Evolutionary conservation across 495 filamentous ascomycete species (phyloP), one percentile per base, ranked within the genome.

Genomic region (Neurospora terricola): DNA sequence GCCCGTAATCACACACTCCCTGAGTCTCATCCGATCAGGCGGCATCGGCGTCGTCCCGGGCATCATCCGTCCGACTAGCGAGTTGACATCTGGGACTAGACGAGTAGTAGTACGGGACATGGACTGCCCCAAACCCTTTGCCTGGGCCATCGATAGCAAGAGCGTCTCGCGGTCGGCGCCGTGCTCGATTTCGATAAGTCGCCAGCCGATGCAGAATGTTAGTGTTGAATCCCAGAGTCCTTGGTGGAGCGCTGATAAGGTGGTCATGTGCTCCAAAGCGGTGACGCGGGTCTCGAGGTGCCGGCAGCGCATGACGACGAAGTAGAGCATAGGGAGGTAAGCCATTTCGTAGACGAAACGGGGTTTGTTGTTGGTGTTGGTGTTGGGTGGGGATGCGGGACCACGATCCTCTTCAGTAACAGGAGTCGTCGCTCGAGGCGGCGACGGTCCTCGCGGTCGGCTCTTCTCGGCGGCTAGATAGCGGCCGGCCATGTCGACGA

Each of bases 321-420:
- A 82, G 69, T 85, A 84, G 11, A 87, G 80, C 5, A 83, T 76
- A 0, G 82, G 81, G 23, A 81, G 75, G 18, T 82, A 77, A 34
- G 84, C 85, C 76, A 82, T 84, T 71, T 86, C 85, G 39, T 85
- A 85, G 43, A 80, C 78, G 75, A 86, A 86, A 66, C 75, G 73
- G 9, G 66, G 76, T 39, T 48, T 79, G 12, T 27, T 27, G 30
- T 34, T 34, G 34, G 0, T 21, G n/a, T 30, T 62, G 23, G 8
- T 23, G 54, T 34, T 62, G 23, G 54, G 40, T 45, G 68, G 62
- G 27, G 23, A 59, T 59, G 48, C 21, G 11, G 48, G 21, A 30
- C 21, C 48, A 27, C 21, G 4, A 54, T 30, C 54, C 27, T 76
- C 70, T 23, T 72, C 23, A n/a, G 71, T 54, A 70, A 75, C 39